Base-by-base conservation (phyloP, 2,329 filamentous ascomycete genomes). In the Monilinia laxa region DNA sequence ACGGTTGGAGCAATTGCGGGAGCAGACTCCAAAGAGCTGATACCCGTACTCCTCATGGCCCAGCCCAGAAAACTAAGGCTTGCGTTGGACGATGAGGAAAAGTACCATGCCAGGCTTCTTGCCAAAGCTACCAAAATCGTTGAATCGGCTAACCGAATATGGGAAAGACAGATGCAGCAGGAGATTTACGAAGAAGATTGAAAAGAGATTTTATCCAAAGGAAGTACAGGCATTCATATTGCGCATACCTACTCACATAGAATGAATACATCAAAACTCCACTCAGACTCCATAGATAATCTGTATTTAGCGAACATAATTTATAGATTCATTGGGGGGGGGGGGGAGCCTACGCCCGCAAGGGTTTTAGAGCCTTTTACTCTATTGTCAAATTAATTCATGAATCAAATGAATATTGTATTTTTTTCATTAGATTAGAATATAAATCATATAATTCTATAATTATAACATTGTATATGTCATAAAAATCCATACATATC, bases 41-140 rank as follows among this genome's bases (percentile, higher is more conserved):
- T 92, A 2, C 89, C 89, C 9, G 79, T 93, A n/a, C 79, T 93
- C 62, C 84, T 90, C 80, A 88, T 90, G 82, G 87, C 87, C 5
- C 89, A 90, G 78, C 87, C 88, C 23, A 87, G 84, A 71, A 90
- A 90, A 76, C 78, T 82, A 53, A 82, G 84, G 47, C 76, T 86
- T 16, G 83, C 85, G 69, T 80, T 80, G 0, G 79, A 82, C 38
- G 84, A 89, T 40, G 84, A 85, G 62, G 79, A 84, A 57, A 87
- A 85, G 67, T 87, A 87, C 70, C 81, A 82, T 58, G 84, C 86
- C 65, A 92, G 91, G 74, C 75, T 92, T 40, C 76, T 87, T 20
- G 79, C 80, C 23, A 92, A 91, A 75, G 89, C 89, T 1, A 84
- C 86, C 67, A 81, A 88, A 45, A 92, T 93, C 68, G 83, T 87